Percentiles rank a stretch among this genome's conserved stretches.
Evolutionary conservation across 1,139 yeast genomes (phyloP).

Genomic region (Yamadazyma triangularis): DNA sequence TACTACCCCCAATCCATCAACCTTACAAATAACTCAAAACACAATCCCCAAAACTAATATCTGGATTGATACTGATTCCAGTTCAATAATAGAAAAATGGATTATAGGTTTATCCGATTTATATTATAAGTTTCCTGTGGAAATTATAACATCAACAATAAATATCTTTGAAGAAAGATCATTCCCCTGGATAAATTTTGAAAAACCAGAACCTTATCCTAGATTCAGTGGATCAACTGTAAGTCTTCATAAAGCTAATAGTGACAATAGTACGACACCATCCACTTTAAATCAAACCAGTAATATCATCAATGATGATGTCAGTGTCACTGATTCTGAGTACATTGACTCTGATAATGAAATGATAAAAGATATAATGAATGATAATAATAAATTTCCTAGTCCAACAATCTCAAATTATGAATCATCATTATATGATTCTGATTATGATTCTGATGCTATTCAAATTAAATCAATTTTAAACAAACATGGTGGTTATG

Average conservation of each 20-base stretch:
- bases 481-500: constrained; percentile 4
- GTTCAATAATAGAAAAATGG: constrained; percentile 41
- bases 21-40: neutral
- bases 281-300: too few relatives aligned
- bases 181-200: too few relatives aligned
- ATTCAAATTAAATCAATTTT: constrained; percentile 11
- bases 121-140: constrained; percentile 28
- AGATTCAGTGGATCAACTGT: too few relatives aligned
- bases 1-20: neutral
- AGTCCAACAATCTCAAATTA: too few relatives aligned
- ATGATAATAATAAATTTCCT: neutral
- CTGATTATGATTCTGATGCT: constrained; percentile 22
- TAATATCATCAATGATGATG: too few relatives aligned
- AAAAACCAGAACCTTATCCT: too few relatives aligned
- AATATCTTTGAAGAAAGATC: constrained; percentile 1
- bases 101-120: constrained; percentile 38
- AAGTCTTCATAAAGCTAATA: too few relatives aligned
- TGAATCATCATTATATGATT: constrained; percentile 8
- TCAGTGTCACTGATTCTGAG: too few relatives aligned
- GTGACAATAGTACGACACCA: too few relatives aligned
- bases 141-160: constrained; percentile 35
- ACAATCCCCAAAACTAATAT: neutral
- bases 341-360: constrained; percentile 7
- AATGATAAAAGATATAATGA: constrained; percentile 7
- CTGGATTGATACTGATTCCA: constrained; percentile 19